A percentile compares a stretch with the other conserved stretches of the same genome.
Evolutionary conservation across 805 yeast species (phyloP).

Genomic region (Isabelozyma rhagii): DNA sequence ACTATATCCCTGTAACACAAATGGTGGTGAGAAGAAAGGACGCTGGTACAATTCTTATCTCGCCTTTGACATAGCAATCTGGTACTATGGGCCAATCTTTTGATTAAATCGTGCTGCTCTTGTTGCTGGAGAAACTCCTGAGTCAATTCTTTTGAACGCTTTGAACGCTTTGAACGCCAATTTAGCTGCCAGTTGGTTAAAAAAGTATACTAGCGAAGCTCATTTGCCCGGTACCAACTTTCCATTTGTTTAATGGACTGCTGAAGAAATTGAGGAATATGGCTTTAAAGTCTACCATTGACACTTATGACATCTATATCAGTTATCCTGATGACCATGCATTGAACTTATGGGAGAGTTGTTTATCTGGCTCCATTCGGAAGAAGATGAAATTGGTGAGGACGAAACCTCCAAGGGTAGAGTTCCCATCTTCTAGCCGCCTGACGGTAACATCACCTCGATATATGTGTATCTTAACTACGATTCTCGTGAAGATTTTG

Average conservation of each 20-base stretch:
- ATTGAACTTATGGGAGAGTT: conserved; percentile 41
- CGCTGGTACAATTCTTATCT: not conserved
- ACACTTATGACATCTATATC: conserved; percentile 56
- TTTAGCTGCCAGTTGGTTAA: conserved; percentile 52
- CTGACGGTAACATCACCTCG: conserved; percentile 71
- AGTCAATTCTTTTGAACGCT: not conserved
- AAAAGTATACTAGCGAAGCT: conserved; percentile 48
- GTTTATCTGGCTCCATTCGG: conserved; percentile 51
- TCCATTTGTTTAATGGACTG: conserved; percentile 56
- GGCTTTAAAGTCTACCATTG: conserved; percentile 54
- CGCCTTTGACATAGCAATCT: not conserved
- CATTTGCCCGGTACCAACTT: conserved; percentile 58
- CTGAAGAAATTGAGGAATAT: conserved; percentile 52
- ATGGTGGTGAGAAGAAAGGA: not conserved
- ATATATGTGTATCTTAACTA: conserved; percentile 64
- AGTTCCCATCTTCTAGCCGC: conserved; percentile 74
- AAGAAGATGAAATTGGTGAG: conserved; percentile 45
- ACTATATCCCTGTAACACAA: not conserved
- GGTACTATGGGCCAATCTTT: not conserved
- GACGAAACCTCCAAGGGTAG: conserved; percentile 50
- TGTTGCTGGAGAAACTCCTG: not conserved
- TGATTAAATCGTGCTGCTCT: not conserved
- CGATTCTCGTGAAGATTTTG: conserved; percentile 62
- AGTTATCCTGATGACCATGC: conserved; percentile 60
- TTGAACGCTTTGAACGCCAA: conserved; percentile 17